Evolutionary conservation across 345 rosid species (phyloP).

Genomic region (Erysimum cheiranthoides): DNA sequence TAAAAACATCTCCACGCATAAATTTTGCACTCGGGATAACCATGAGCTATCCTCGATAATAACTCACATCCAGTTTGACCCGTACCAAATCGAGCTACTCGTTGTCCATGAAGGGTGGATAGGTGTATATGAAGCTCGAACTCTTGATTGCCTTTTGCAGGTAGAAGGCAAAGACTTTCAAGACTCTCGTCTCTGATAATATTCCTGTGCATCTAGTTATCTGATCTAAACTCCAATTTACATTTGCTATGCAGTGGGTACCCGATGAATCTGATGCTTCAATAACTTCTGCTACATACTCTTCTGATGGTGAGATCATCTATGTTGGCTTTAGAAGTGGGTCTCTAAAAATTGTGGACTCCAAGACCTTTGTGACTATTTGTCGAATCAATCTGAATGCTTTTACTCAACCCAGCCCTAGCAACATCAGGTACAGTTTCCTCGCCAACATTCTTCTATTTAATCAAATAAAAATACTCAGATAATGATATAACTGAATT

Average conservation of each 20-base stretch:
- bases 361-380: constrained; percentile 11
- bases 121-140: constrained; percentile 20
- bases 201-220: constrained; percentile 14
- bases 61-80: constrained; percentile 43
- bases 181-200: not conserved
- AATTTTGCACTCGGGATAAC: constrained; percentile 21
- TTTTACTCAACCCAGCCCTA: constrained; percentile 23
- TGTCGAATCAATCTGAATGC: constrained; percentile 34
- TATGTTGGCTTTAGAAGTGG: constrained; percentile 43
- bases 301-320: constrained; percentile 42
- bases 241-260: constrained; percentile 34
- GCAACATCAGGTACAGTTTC: constrained; percentile 35
- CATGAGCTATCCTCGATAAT: constrained; percentile 22
- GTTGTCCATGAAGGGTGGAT: constrained; percentile 34
- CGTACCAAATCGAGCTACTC: constrained; percentile 42
- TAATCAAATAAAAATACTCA: not conserved
- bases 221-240: not conserved
- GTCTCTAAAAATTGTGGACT: constrained; percentile 33
- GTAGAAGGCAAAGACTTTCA: constrained; percentile 34
- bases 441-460: not conserved
- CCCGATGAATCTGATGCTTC: constrained; percentile 30
- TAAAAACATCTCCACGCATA: not conserved
- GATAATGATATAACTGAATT: constrained; percentile 8
- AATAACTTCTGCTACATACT: constrained; percentile 40
- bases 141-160: constrained; percentile 38